phyloP scores from a whole-genome alignment of 2,329 filamentous ascomycete species.

The Alternaria gaisen region DNA sequence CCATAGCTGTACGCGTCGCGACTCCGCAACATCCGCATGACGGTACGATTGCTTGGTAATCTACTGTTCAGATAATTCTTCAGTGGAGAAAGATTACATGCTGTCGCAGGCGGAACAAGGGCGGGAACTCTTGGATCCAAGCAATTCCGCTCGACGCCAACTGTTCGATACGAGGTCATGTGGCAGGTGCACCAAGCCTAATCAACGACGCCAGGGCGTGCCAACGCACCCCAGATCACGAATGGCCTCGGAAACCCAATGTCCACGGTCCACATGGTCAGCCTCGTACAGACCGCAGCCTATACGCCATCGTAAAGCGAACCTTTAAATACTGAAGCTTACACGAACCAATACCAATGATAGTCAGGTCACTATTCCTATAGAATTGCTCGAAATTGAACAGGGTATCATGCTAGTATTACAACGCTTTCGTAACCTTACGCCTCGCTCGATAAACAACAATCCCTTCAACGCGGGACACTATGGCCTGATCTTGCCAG shows the following conservation, averaged over 20 bases:
- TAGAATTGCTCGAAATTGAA: background rate
- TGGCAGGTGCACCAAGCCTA: conserved; percentile 11
- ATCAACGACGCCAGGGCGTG: conserved; percentile 12
- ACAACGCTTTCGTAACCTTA: background rate
- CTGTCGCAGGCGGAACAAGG: background rate
- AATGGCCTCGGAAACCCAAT: background rate
- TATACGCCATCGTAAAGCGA: background rate
- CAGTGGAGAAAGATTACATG: background rate
- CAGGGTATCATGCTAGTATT: conserved; percentile 4
- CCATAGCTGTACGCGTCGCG: background rate
- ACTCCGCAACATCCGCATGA: background rate
- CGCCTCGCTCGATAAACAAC: background rate
- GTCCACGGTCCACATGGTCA: background rate
- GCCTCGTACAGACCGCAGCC: background rate
- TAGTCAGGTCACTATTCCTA: background rate
- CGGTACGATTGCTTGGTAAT: conserved; percentile 1
- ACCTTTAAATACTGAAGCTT: background rate
- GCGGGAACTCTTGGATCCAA: conserved; percentile 36
- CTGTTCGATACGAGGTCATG: conserved; percentile 7
- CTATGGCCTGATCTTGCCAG: conserved; percentile 15
- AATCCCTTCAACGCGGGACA: background rate
- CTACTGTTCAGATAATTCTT: background rate
- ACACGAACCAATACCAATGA: background rate
- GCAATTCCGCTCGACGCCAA: conserved; percentile 28
- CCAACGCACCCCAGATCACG: conserved; percentile 24